Percentiles rank a stretch among this genome's conserved stretches.
Conservation (phyloP, 768 basidiomycete species). For the Suillus americanus region DNA sequence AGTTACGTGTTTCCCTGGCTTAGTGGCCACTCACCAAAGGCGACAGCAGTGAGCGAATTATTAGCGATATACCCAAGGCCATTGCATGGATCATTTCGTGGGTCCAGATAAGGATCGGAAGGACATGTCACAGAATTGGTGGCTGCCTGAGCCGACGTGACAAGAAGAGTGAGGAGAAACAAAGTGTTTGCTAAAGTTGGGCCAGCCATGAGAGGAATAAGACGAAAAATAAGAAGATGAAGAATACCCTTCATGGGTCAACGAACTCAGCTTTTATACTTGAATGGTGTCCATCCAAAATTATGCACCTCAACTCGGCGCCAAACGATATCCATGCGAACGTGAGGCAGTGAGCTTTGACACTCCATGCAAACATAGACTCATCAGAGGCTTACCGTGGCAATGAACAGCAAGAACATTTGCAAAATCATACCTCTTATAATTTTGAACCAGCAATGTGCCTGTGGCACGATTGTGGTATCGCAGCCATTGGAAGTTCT, state of each 20-base stretch:
- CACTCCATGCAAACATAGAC: background rate
- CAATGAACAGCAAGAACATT: background rate
- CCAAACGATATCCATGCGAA: background rate
- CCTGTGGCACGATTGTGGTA: background rate
- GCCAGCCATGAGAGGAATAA: background rate
- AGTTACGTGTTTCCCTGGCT: background rate
- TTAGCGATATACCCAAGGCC: constrained; percentile 56
- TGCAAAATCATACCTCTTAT: background rate
- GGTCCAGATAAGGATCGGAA: constrained; percentile 46
- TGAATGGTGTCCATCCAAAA: background rate
- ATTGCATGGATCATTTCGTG: constrained; percentile 52
- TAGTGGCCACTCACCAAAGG: constrained; percentile 38
- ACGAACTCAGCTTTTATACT: background rate
- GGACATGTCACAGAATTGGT: constrained; percentile 17
- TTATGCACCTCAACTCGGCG: too few relatives aligned
- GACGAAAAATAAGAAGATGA: background rate
- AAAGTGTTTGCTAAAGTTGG: background rate
- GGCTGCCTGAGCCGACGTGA: constrained; percentile 7
- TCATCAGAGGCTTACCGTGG: background rate
- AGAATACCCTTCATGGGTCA: background rate
- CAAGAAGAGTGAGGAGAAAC: constrained; percentile 1
- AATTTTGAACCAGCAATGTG: background rate
- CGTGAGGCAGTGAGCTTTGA: background rate
- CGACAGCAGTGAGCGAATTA: constrained; percentile 50
- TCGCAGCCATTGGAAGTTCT: background rate